Conservation (phyloP, 2,329 filamentous ascomycete genomes). For the Capronia epimyces region DNA sequence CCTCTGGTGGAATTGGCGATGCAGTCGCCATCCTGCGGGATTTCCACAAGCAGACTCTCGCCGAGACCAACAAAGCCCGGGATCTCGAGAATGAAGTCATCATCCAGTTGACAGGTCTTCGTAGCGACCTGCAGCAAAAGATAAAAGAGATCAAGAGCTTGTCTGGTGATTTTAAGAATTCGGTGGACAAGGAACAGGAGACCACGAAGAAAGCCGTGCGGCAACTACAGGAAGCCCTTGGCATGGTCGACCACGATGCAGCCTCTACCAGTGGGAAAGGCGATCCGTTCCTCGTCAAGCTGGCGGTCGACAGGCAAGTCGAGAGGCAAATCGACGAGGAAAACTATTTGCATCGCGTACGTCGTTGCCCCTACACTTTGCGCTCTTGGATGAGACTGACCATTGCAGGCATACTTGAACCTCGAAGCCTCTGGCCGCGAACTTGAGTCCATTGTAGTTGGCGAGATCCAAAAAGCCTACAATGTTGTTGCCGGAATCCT, state of each 20-base stretch:
- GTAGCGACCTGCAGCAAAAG: constrained; percentile 87
- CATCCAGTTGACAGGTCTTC: constrained; percentile 72
- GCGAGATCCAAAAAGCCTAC: constrained; percentile 96
- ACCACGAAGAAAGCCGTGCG: constrained; percentile 71
- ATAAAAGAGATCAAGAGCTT: constrained; percentile 97
- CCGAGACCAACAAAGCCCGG: constrained; percentile 78
- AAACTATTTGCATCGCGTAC: constrained; percentile 87
- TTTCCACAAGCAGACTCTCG: constrained; percentile 74
- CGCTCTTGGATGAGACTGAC: constrained; percentile 22
- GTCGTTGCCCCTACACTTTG: constrained; percentile 29
- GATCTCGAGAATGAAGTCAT: constrained; percentile 93
- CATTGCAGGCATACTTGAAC: constrained; percentile 75
- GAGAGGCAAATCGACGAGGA: constrained; percentile 94
- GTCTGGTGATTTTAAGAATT: constrained; percentile 93
- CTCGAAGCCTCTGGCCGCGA: constrained; percentile 90
- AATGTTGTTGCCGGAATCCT: constrained; percentile 88
- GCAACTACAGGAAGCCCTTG: constrained; percentile 73
- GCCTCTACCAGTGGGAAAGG: constrained; percentile 73
- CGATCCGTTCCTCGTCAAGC: constrained; percentile 81
- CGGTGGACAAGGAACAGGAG: constrained; percentile 92
- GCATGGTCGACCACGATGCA: constrained; percentile 72
- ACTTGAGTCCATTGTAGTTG: constrained; percentile 91
- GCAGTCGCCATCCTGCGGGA: constrained; percentile 72
- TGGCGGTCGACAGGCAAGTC: constrained; percentile 82
- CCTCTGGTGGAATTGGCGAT: constrained; percentile 79